phyloP scores from a whole-genome alignment of 73 alveolate species.

The Uronychia binucleata region DNA sequence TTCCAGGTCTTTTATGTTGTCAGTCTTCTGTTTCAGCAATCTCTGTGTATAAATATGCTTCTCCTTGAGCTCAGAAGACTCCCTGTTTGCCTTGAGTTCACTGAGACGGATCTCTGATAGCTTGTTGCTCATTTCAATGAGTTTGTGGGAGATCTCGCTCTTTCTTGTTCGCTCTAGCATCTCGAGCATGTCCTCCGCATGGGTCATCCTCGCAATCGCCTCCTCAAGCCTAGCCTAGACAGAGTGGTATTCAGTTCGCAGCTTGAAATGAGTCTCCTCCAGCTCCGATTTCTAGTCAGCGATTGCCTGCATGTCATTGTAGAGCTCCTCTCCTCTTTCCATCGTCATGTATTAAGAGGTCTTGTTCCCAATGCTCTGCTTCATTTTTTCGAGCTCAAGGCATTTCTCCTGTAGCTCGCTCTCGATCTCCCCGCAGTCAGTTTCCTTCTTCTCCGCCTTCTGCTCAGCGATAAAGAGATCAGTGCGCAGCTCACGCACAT shows the following conservation, averaged over 20 bases:
- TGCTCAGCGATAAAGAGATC: constrained; percentile 72
- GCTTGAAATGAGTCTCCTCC: constrained; percentile 50
- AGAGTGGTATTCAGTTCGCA: constrained; percentile 32
- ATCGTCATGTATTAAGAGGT: constrained; percentile 35
- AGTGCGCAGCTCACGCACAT: constrained; percentile 72
- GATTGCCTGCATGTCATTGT: constrained; percentile 15
- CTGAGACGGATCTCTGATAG: constrained; percentile 37
- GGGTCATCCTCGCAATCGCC: constrained; percentile 38
- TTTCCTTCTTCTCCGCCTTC: constrained; percentile 63
- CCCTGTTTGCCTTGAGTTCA: constrained; percentile 54
- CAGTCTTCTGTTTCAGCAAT: constrained; percentile 35
- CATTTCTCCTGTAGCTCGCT: constrained; percentile 70
- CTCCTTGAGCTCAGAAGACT: constrained; percentile 45
- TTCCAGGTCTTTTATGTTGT: constrained; percentile 32
- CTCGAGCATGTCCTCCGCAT: constrained; percentile 41
- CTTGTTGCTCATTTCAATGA: constrained; percentile 47
- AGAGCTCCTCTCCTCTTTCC: constrained; percentile 46
- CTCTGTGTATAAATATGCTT: constrained; percentile 32
- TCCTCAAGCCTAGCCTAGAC: constrained; percentile 41
- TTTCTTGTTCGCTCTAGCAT: constrained; percentile 24
- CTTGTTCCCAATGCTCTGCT: constrained; percentile 25
- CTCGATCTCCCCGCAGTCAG: constrained; percentile 66
- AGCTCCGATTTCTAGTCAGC: constrained; percentile 53
- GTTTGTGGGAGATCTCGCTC: constrained; percentile 44
- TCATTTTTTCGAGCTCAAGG: constrained; percentile 54